Base-by-base conservation (phyloP, 441 rosid species). In the Pelargonium australe region DNA sequence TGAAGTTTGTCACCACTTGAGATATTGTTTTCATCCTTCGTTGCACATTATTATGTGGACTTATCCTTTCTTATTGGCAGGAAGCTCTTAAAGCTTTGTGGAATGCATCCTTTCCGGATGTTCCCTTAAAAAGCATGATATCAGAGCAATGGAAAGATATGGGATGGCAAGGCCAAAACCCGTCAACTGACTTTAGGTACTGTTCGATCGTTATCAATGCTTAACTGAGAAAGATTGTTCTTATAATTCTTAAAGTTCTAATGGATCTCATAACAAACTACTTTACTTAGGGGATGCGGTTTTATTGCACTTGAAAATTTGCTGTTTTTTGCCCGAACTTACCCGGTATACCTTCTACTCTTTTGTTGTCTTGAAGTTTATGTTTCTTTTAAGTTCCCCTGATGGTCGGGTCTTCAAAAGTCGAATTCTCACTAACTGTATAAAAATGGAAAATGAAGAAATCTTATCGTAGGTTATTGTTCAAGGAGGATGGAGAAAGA, bases 111-210 rank as follows among this genome's bases (percentile, higher is more conserved):
- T 95, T 81, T 78, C 99, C 97, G 0, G 78, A 85, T 75, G 78
- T 85, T 73, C 63, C 65, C 69, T 79, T 92, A 67, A 79, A 70
- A 45, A 88, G 93, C 74, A 69, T 95, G 78, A 85, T 92, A 68
- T 86, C 98, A 17, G 97, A 90, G 77, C 99, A 92, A 66, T 95
- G 99, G 99, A 95, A 95, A 84, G 96, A 92, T 13, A 95, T 95
- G 99, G 99, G 98, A 61, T 95, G 99, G 99, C 98, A 95, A 81
- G 99, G 99, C 74, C 81, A 85, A 71, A 92, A 92, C 86, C 99
- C 99, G 66, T 87, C 99, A 17, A 95, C 98, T 20, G 99, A 95
- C 83, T 95, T 95, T 69, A 89, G 99, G 99, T 94, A 70, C 61
- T 12, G 1, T 44, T 70, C 64, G 70, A 49, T 49, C 58, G 1